Conservation (phyloP, 768 basidiomycete genomes). For the Calocera viscosa region DNA sequence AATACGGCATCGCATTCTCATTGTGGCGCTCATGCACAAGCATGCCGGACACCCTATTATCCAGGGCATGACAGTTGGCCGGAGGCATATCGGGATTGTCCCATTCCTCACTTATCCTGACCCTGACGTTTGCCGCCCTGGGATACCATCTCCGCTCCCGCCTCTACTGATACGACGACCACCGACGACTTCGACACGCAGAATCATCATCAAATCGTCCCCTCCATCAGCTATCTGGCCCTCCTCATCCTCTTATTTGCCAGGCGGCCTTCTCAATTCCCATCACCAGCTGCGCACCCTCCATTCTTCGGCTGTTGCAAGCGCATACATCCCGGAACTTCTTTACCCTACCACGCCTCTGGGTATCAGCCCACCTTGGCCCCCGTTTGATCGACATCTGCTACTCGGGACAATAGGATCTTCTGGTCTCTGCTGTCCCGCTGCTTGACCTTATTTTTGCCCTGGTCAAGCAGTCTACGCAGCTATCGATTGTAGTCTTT, state of each 20-base stretch:
- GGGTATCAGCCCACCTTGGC: background rate
- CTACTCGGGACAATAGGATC: background rate
- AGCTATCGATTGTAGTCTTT: background rate
- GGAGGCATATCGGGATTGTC: constrained; percentile 3
- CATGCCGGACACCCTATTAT: background rate
- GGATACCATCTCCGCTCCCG: background rate
- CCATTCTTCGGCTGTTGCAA: background rate
- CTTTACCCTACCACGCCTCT: background rate
- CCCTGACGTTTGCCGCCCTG: constrained; percentile 5
- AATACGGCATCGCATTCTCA: background rate
- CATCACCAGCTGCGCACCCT: background rate
- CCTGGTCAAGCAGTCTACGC: background rate
- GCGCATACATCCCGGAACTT: background rate
- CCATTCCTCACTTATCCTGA: constrained; percentile 4
- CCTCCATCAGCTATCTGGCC: too few relatives aligned
- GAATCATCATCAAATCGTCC: constrained; percentile 1
- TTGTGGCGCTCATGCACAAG: background rate
- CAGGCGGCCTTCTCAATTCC: background rate
- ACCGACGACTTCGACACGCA: background rate
- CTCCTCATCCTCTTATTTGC: background rate
- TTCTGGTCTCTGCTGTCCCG: background rate
- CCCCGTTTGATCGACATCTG: background rate
- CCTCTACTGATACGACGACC: background rate
- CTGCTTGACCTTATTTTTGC: background rate
- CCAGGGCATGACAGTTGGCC: constrained; percentile 4